Evolutionary conservation across 2,329 filamentous ascomycete species (phyloP).

Genomic region (Xylaria sp.): DNA sequence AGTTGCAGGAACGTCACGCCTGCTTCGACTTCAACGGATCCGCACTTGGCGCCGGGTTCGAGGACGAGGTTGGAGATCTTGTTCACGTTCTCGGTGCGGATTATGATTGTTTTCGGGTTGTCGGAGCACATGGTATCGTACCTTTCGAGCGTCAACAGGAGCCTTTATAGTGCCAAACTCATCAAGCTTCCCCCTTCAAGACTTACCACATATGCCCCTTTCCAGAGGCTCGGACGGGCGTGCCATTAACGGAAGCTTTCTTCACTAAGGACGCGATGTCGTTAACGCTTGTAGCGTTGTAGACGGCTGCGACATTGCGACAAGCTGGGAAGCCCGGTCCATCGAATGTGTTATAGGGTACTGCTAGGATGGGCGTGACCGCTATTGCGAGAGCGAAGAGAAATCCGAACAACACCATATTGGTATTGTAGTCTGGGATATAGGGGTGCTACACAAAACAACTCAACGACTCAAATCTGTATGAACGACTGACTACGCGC

Average conservation of each 20-base stretch:
- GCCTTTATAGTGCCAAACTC: no score
- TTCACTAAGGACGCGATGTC: conserved; percentile 41
- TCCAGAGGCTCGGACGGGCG: conserved; percentile 42
- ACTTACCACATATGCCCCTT: conserved; percentile 43
- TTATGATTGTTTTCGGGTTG: conserved; percentile 41
- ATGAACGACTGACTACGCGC: not conserved
- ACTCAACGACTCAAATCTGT: not conserved
- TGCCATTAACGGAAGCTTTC: conserved; percentile 35
- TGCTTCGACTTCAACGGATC: conserved; percentile 45
- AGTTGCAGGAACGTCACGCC: conserved; percentile 49
- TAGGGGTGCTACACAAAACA: not conserved
- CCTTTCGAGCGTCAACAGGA: conserved; percentile 24
- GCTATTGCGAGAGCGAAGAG: conserved; percentile 15
- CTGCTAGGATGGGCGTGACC: conserved; percentile 19
- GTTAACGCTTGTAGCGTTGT: conserved; percentile 41
- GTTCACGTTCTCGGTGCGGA: conserved; percentile 42
- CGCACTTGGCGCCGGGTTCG: conserved; percentile 32
- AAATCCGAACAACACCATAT: conserved; percentile 18
- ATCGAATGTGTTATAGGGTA: conserved; percentile 46
- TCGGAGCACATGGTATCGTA: conserved; percentile 51
- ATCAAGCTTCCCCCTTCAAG: no score
- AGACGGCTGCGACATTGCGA: conserved; percentile 40
- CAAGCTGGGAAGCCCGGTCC: conserved; percentile 45
- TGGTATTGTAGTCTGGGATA: conserved; percentile 7
- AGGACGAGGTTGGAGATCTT: conserved; percentile 42